Evolutionary conservation across 2,329 filamentous ascomycete genomes (phyloP), one percentile per base, ranked within the genome.

Genomic region (Immersiporthe knoxdaviesiana): DNA sequence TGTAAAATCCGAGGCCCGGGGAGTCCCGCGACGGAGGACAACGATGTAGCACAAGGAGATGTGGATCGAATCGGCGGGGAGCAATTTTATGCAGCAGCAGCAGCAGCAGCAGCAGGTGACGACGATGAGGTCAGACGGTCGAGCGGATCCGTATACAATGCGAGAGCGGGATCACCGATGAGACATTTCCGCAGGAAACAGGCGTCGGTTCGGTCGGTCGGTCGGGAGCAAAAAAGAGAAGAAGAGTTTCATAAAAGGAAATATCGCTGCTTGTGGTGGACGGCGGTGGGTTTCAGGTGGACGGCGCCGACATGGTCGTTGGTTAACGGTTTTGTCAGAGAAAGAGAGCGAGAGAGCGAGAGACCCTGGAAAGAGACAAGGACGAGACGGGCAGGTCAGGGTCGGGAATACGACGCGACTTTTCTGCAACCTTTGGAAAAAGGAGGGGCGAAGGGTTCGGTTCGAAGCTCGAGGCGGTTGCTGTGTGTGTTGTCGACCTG

Each of bases 1-100:
- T 79, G 77, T n/a, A 30, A n/a, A 39, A 8, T 52, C 59, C 59
- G 41, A 73, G 68, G 68, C 56, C n/a, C 41, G 41, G n/a, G 32
- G 27, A 39, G 11, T 52, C n/a, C 47, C 18, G 54, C 65, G 41
- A 35, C 37, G 61, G 41, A 52, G 5, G 4, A 50, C 6, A n/a
- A 50, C 6, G 30, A 50, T 12, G 27, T 32, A 27, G 58, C 32
- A 24, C 21, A 11, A 37, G 54, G 27, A 39, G 2, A n/a, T 65
- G n/a, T n/a, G 16, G 32, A 12, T 24, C 37, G 11, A 30, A 4
- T 44, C 18, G 24, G 27, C 24, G 37, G 32, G 58, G 4, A n/a
- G 27, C 44, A 47, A 2, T 21, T 8, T 11, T 35, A 41, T 52
- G 47, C 24, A 8, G 47, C 41, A 56, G 50, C 14, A 16, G 47